These are phyloP conservation scores for Nectriaceae sp. DNA, from an alignment of 2,329 filamentous ascomycete genomes.

Conservation along the genomic window DNA sequence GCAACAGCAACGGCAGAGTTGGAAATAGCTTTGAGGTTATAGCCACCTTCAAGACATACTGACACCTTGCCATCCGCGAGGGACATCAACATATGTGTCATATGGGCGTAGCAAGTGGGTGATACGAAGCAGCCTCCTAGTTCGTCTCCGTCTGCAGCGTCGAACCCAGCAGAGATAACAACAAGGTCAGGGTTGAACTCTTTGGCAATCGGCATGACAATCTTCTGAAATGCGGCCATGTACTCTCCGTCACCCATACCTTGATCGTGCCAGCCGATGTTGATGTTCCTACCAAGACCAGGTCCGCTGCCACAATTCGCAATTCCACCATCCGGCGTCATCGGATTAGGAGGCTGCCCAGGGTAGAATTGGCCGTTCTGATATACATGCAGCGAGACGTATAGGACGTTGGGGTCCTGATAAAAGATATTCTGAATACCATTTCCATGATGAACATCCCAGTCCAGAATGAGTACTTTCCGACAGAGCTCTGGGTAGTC, in stretches of 20 bases:
- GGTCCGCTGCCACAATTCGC: conserved; percentile 58
- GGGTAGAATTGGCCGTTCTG: conserved; percentile 85
- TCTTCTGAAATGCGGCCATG: conserved; percentile 91
- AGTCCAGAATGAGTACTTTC: conserved; percentile 91
- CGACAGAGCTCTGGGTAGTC: conserved; percentile 79
- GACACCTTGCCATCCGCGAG: conserved; percentile 86
- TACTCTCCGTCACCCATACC: conserved; percentile 97
- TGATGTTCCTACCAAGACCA: conserved; percentile 64
- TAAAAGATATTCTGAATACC: conserved; percentile 97
- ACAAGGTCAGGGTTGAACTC: conserved; percentile 95
- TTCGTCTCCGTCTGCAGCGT: conserved; percentile 91
- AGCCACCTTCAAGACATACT: conserved; percentile 93
- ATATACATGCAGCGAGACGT: conserved; percentile 93
- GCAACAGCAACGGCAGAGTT: conserved; percentile 90
- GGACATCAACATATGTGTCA: conserved; percentile 99
- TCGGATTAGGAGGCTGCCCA: conserved; percentile 57
- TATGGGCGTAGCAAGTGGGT: conserved; percentile 90
- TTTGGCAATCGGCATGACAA: conserved; percentile 93
- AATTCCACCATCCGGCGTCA: conserved; percentile 61
- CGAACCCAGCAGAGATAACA: conserved; percentile 93
- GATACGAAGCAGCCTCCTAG: conserved; percentile 92
- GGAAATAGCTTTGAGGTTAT: conserved; percentile 91
- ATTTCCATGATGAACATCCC: conserved; percentile 83
- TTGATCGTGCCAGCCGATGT: conserved; percentile 67
- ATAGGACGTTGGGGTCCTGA: conserved; percentile 89